Evolutionary conservation across 352 stramenopile species (phyloP), one percentile per base, ranked within the genome.

Genomic region (Halophytophthora polymorphica): DNA sequence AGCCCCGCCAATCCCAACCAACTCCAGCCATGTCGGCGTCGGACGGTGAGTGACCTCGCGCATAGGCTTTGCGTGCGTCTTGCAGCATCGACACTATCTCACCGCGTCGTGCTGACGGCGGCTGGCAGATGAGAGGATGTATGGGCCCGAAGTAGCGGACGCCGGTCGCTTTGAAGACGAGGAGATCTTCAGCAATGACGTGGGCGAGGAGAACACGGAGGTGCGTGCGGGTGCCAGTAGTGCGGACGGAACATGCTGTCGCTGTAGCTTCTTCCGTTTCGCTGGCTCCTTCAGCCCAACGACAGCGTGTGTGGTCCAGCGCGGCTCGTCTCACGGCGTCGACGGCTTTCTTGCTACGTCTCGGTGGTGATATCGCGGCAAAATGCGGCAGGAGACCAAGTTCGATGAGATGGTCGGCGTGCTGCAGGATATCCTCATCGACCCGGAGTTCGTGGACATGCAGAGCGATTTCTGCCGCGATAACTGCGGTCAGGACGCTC

Each of bases 331-430:
- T 11, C 6, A 17, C 21, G 25, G 21, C 7, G 10, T 2, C 15
- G 22, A 17, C 15, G 35, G 28, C 36, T 25, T 21, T 44, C 7
- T 50, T 25, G 13, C 11, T 53, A 2, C 1, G 31, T 34, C 5
- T 54, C 43, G 13, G 28, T 22, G 58, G 23, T 44, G 18, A 31
- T 54, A 11, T 17, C 31, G 12, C 6, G 41, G 8, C 14, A 21
- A 33, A 2, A 43, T 18, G 1, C 21, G 3, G 5, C 39, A 83
- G 66, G 71, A 91, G 50, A 65, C 67, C 47, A 77, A 88, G 37
- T 86, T 94, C 38, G 83, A 94, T 39, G 63, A 90, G 45, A 89
- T 88, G 75, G 89, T 90, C 36, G 80, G 76, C 28, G 73, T 80
- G 33, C 64, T 91, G 19, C 82, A 91, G 39, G 76, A 94, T 41